A percentile compares a stretch with the other conserved stretches of the same genome.
Evolutionary conservation across 2,329 filamentous ascomycete species (phyloP).

Genomic region (Corynespora cassiicola): DNA sequence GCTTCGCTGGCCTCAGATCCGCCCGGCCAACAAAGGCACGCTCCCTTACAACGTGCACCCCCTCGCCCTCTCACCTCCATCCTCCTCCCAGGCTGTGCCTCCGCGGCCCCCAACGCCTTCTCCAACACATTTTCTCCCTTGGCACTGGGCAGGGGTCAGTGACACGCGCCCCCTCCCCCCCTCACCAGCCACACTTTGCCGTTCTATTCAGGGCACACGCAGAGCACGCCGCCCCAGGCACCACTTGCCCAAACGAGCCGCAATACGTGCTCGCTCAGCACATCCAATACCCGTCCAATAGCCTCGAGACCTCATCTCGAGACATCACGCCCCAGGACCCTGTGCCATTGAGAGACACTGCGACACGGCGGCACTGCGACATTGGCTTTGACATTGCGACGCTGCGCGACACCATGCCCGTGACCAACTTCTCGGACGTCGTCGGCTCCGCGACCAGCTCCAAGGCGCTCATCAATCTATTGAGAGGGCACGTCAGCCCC

Average conservation of each 20-base stretch:
- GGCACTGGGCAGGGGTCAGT: no score
- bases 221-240: constrained; percentile 16
- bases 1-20: no score
- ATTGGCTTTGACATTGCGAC: constrained; percentile 2
- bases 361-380: no score
- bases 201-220: neutral
- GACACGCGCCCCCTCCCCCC: no score
- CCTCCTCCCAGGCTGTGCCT: no score
- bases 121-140: no score
- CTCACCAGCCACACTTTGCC: neutral
- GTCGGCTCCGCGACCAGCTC: constrained; percentile 33
- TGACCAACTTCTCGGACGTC: constrained; percentile 34
- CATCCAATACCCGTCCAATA: constrained; percentile 15
- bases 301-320: no score
- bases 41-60: no score
- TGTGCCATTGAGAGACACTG: no score
- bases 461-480: constrained; percentile 44
- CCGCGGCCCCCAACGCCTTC: no score
- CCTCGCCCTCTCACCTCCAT: constrained; percentile 1
- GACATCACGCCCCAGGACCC: no score
- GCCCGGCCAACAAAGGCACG: no score
- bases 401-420: constrained; percentile 21
- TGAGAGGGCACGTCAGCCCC: constrained; percentile 40
- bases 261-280: constrained; percentile 10
- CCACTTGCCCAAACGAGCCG: constrained; percentile 8